Evolutionary conservation across 2,329 filamentous ascomycete genomes (phyloP).

Genomic region (Fusarium metavorans): DNA sequence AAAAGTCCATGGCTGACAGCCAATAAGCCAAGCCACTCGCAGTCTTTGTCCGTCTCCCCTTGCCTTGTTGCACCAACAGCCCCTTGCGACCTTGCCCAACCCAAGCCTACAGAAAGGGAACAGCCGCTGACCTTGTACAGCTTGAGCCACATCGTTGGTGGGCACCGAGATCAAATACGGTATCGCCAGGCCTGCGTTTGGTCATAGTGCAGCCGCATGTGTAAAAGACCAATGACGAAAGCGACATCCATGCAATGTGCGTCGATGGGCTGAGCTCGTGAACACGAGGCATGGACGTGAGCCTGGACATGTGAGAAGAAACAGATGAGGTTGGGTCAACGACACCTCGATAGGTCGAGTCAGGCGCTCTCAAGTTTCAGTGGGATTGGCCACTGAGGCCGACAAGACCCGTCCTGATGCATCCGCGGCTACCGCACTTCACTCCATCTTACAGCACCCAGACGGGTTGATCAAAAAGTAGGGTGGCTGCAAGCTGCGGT

Average conservation of each 20-base stretch:
- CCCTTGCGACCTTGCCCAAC: constrained; percentile 29
- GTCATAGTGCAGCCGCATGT: constrained; percentile 25
- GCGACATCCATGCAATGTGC: constrained; percentile 34
- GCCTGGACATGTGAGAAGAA: constrained; percentile 34
- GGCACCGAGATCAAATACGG: constrained; percentile 19
- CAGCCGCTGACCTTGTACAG: constrained; percentile 30
- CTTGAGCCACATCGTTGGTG: constrained; percentile 16
- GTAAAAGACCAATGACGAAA: constrained; percentile 35
- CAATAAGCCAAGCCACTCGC: constrained; percentile 28
- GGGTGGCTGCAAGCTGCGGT: constrained; percentile 16
- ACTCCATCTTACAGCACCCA: constrained; percentile 27
- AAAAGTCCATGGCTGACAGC: constrained; percentile 29
- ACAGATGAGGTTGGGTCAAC: constrained; percentile 26
- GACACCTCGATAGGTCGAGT: constrained; percentile 39
- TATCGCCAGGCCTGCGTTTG: constrained; percentile 4
- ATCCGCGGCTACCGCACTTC: constrained; percentile 31
- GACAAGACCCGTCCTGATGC: constrained; percentile 40
- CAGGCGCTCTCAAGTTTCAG: constrained; percentile 40
- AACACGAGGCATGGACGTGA: constrained; percentile 33
- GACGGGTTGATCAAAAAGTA: constrained; percentile 20
- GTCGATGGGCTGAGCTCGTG: constrained; percentile 35
- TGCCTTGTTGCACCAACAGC: constrained; percentile 29
- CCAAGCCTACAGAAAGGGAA: constrained; percentile 20
- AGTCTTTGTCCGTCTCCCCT: constrained; percentile 17
- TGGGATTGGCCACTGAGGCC: constrained; percentile 40